phyloP scores from a whole-genome alignment of 441 rosid species.

The Eutrema salsugineum region DNA sequence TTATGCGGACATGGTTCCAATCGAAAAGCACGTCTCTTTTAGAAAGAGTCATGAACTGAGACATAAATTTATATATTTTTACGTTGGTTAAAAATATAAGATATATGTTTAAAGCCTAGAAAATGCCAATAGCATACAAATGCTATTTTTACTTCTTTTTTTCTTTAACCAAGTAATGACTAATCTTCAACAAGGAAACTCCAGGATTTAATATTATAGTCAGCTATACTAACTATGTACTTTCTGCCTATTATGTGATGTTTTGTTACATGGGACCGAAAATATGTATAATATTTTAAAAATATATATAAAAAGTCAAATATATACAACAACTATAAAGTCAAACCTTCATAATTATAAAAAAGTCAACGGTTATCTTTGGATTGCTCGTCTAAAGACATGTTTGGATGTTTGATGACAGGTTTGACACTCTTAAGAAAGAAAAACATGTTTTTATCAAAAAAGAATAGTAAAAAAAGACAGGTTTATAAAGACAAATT shows the following conservation, averaged over 20 bases:
- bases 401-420: constrained; percentile 14
- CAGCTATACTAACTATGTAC: background rate
- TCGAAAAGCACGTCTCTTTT: constrained; percentile 21
- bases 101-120: background rate
- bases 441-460: no score
- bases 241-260: background rate
- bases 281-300: background rate
- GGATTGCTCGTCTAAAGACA: background rate
- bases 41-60: background rate
- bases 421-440: no score
- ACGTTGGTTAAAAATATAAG: background rate
- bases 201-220: background rate
- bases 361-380: constrained; percentile 6
- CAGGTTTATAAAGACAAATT: constrained; percentile 9
- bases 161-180: background rate
- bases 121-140: background rate
- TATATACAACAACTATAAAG: background rate
- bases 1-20: constrained; percentile 11
- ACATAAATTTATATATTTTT: background rate
- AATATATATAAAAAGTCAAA: background rate
- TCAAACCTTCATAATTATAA: background rate
- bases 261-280: background rate
- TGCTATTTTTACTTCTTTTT: background rate
- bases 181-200: background rate
- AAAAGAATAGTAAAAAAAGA: background rate